These are phyloP conservation scores for Drechslera avenae DNA, from an alignment of 2,329 filamentous ascomycete species.

Conservation along the genomic window DNA sequence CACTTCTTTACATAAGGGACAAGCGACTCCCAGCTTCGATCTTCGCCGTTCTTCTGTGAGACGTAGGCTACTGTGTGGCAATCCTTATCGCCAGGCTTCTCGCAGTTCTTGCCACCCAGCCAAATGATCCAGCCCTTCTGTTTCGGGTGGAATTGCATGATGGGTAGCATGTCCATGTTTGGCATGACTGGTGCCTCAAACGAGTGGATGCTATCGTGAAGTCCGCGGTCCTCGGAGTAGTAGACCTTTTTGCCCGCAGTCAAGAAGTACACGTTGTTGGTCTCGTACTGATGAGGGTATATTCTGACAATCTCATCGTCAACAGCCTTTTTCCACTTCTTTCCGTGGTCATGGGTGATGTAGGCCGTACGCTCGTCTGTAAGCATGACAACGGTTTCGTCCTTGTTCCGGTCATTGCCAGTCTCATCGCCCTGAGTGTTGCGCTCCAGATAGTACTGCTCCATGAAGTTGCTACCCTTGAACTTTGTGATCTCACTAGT, in stretches of 20 bases:
- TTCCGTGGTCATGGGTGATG: conserved; percentile 84
- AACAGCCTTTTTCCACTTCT: conserved; percentile 78
- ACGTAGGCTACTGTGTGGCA: conserved; percentile 79
- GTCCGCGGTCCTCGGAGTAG: conserved; percentile 80
- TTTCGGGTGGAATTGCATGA: conserved; percentile 81
- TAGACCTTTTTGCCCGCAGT: conserved; percentile 70
- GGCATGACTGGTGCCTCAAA: conserved; percentile 72
- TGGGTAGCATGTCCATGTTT: conserved; percentile 56
- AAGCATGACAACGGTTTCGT: conserved; percentile 74
- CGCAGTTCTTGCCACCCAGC: conserved; percentile 75
- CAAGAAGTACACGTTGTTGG: conserved; percentile 85
- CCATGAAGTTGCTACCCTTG: conserved; percentile 59
- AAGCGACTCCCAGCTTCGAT: conserved; percentile 70
- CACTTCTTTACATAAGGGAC: conserved; percentile 78
- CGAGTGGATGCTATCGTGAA: conserved; percentile 65
- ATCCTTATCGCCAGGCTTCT: conserved; percentile 54
- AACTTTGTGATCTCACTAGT: conserved; percentile 66
- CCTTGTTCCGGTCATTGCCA: conserved; percentile 63
- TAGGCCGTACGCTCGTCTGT: conserved; percentile 67
- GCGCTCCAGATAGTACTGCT: conserved; percentile 79
- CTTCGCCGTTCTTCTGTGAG: conserved; percentile 75
- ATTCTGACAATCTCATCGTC: conserved; percentile 73
- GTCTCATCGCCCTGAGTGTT: conserved; percentile 70
- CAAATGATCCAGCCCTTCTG: conserved; percentile 86
- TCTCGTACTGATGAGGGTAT: conserved; percentile 78